Evolutionary conservation across 2,329 filamentous ascomycete species (phyloP), one percentile per base, ranked within the genome.

Genomic region (Diaporthe australafricana): DNA sequence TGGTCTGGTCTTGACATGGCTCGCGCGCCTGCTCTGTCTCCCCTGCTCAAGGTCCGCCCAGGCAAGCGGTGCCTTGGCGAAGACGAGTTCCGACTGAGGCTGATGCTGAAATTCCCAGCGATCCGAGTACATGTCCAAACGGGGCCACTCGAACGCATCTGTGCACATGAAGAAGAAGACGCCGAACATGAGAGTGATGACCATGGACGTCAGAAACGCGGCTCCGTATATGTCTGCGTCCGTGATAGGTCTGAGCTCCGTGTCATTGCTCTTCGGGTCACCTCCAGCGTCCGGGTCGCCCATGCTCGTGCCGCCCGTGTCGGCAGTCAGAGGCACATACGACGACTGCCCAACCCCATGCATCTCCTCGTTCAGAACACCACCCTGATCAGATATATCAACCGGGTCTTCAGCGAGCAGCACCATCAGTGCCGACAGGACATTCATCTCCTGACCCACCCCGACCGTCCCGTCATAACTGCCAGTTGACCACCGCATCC

Each of bases 251-350:
- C n/a, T 78, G 68, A 17, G 79, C 76, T 2, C 76, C 77, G 57
- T 81, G 79, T 52, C 65, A 63, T 11, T 66, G 55, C 35, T 78
- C 77, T n/a, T 77, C 79, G 17, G 1, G 9, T 71, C 68, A 40
- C 45, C 73, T 11, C 84, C 84, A 0, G 84, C 84, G 2, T 83
- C 79, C 0, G 80, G 78, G 45, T 86, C 77, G 0, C 85, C 84
- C 72, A 76, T 79, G 9, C 83, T 85, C 0, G 81, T 89, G 50
- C 89, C 89, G 17, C 88, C 88, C 0, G 84, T 87, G 0, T 63
- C 70, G 20, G 85, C 85, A 0, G 86, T 87, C 0, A 85, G 84
- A 0, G 87, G 84, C 0, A 27, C 35, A 32, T 27, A 27, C 11
- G 56, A 25, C 20, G 20, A 25, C 25, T 16, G 57, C 40, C 32